Evolutionary conservation across 768 basidiomycete genomes (phyloP).

Genomic region (Boletus patriciae): DNA sequence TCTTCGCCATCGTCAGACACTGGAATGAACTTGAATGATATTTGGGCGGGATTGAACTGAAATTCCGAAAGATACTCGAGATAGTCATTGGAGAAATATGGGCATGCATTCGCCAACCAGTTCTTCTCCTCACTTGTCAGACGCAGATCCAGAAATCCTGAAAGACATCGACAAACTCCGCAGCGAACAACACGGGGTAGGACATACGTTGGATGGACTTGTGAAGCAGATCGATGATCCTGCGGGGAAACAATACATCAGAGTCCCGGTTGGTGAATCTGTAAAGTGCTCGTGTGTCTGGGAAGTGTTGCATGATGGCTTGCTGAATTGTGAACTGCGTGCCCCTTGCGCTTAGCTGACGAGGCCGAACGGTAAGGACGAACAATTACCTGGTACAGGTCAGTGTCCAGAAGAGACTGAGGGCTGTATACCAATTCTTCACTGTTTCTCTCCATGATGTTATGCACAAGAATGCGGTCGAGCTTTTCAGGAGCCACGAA

Average conservation of each 20-base stretch:
- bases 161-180: constrained; percentile 25
- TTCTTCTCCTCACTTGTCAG: constrained; percentile 60
- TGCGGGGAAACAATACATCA: constrained; percentile 57
- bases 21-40: constrained; percentile 65
- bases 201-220: constrained; percentile 60
- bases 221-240: constrained; percentile 33
- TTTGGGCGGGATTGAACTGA: constrained; percentile 66
- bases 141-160: constrained; percentile 68
- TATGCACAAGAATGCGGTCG: neutral
- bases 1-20: constrained; percentile 44
- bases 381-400: constrained; percentile 80
- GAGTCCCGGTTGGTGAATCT: constrained; percentile 78
- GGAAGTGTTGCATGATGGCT: constrained; percentile 77
- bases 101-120: constrained; percentile 69
- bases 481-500: neutral
- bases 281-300: constrained; percentile 67
- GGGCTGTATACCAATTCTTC: constrained; percentile 19
- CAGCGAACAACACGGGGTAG: constrained; percentile 14
- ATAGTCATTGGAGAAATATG: constrained; percentile 71
- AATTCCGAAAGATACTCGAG: constrained; percentile 72
- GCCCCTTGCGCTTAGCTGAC: neutral
- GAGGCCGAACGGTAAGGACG: neutral
- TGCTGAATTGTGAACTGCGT: constrained; percentile 92
- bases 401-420: constrained; percentile 82
- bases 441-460: constrained; percentile 10